Base-by-base conservation (phyloP, 257 asterid genomes). In the Gentiana dahurica region DNA sequence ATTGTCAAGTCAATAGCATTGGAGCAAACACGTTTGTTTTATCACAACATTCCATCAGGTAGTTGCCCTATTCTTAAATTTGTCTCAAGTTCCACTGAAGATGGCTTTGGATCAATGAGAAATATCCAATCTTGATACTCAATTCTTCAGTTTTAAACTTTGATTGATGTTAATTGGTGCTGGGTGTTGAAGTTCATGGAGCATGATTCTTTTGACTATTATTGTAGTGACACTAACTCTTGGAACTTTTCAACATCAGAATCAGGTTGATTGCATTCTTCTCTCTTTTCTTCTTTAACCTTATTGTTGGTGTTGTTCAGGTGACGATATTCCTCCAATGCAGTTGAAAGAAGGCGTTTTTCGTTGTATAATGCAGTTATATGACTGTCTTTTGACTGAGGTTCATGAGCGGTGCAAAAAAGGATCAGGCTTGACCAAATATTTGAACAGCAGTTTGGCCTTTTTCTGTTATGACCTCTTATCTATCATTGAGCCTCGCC, bases 371-470 rank as follows among this genome's bases (percentile, higher is more conserved):
- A 78, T 88, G 88, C 98, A 92, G 62, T 64, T 92, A 74, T 92
- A 75, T 51, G 98, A 92, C 73, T 92, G 98, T 80, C 89, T 88
- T 65, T 50, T 92, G 65, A 88, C 97, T n/a, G 98, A 92, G 83
- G 98, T 92, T 70, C 98, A 92, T 62, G 98, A 92, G 71, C 95
- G 98, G 56, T 87, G 97, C 82, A 92, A 88, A 71, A 92, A 85
- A 64, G 98, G 98, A 70, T 78, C 86, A 53, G 93, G 94, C 65
- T 76, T 92, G 86, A 95, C 98, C 69, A 92, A 85, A 72, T 80
- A 84, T 74, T 77, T 92, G 58, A 92, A 92, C 79, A 88, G 97
- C 78, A 84, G 94, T 66, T 82, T 92, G 89, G 97, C 94, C 67
- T 92, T 92, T 86, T 92, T 92, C 79, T 92, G 98, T 73, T 88